Evolutionary conservation across 331 rosid species (phyloP).

Genomic region (Cydonia oblonga): DNA sequence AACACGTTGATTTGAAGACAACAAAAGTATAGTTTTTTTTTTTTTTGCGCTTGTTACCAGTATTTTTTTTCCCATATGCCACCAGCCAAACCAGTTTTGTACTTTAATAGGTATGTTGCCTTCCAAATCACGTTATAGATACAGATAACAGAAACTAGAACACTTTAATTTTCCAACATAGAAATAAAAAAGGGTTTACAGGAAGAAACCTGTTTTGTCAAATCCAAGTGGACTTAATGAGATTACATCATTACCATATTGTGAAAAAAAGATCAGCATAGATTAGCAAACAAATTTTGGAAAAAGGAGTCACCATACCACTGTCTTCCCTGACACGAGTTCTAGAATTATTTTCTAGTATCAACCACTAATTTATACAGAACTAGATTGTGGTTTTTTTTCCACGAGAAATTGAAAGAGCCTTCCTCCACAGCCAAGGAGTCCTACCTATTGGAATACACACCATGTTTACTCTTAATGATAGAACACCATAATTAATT

Average conservation of each 20-base stretch:
- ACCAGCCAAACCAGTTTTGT: background rate
- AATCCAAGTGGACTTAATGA: too few species aligned
- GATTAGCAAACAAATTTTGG: background rate
- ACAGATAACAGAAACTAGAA: too few species aligned
- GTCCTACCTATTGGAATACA: background rate
- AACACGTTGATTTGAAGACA: too few species aligned
- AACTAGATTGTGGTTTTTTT: background rate
- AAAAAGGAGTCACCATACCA: background rate
- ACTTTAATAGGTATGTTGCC: background rate
- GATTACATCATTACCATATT: background rate
- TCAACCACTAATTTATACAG: background rate
- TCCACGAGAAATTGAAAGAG: background rate
- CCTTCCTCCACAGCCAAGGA: background rate
- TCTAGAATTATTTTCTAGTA: background rate
- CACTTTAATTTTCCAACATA: too few species aligned
- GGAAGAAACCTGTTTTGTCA: too few species aligned
- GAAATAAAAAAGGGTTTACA: too few species aligned
- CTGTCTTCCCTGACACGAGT: background rate
- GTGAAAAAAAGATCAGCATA: background rate
- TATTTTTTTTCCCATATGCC: background rate
- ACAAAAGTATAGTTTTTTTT: too few species aligned
- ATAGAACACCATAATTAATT: background rate
- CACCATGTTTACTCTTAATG: background rate
- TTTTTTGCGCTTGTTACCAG: too few species aligned
- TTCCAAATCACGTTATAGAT: background rate